Evolutionary conservation across 2,329 filamentous ascomycete genomes (phyloP).

Genomic region (Colletotrichum lupini): DNA sequence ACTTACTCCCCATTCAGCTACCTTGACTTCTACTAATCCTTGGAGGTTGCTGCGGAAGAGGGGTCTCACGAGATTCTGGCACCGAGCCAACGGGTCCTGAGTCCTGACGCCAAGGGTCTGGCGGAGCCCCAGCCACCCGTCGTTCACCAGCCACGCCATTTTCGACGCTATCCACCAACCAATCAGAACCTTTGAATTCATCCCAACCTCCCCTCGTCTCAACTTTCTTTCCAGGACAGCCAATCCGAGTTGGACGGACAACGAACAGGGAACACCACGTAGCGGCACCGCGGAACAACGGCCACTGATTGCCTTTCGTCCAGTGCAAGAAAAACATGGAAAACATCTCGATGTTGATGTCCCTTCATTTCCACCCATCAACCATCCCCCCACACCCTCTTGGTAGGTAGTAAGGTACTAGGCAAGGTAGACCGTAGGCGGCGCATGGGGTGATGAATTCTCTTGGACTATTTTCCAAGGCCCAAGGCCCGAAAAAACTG

Average conservation of each 20-base stretch:
- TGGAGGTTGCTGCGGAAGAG: not conserved
- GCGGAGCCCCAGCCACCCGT: conserved; percentile 34
- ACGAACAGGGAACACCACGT: conserved; percentile 19
- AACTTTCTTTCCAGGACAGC: conserved; percentile 14
- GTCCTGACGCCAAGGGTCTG: not conserved
- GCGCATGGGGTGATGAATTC: conserved; percentile 14
- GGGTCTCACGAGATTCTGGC: conserved; percentile 4
- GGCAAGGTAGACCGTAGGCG: not conserved
- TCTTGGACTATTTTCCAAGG: conserved; percentile 10
- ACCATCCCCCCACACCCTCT: not conserved
- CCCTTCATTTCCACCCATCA: not conserved
- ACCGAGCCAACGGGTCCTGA: conserved; percentile 6
- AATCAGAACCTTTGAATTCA: conserved; percentile 9
- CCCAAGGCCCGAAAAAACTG: not conserved
- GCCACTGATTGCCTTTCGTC: conserved; percentile 10
- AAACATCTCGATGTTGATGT: conserved; percentile 13
- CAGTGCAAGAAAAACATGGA: not conserved
- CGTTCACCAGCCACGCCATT: conserved; percentile 34
- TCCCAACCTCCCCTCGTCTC: conserved; percentile 15
- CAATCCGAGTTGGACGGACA: conserved; percentile 28
- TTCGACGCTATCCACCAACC: not conserved
- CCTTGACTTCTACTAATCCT: not conserved
- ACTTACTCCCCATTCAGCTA: not conserved
- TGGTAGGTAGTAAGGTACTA: not conserved
- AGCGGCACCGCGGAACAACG: not conserved